Conservation (phyloP, 306 rosid genomes). For the Quercus robur region DNA sequence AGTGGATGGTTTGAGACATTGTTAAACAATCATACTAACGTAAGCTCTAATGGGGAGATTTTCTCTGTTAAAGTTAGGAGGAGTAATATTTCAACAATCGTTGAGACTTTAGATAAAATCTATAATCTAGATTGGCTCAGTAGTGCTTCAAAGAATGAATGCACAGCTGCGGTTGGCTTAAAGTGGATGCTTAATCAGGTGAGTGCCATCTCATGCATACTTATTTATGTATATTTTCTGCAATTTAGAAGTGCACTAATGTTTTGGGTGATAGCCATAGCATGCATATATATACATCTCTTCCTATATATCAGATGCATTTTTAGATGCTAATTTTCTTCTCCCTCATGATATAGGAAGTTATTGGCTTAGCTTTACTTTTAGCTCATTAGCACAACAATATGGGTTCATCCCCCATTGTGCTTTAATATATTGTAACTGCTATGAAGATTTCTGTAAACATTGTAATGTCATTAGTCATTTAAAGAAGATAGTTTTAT, state of each 20-base stretch:
- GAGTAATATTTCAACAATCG: conserved; percentile 75
- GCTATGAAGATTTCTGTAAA: too few species aligned
- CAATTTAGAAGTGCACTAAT: not conserved
- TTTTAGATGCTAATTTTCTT: conserved; percentile 13
- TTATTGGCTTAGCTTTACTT: not conserved
- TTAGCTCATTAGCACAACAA: not conserved
- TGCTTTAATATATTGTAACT: not conserved
- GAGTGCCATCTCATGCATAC: not conserved
- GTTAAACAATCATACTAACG: conserved; percentile 81
- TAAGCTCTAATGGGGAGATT: conserved; percentile 96
- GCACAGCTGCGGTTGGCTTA: conserved; percentile 96
- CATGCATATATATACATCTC: not conserved
- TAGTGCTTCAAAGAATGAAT: conserved; percentile 95
- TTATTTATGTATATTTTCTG: not conserved
- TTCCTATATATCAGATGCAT: not conserved
- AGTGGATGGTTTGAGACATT: conserved; percentile 99
- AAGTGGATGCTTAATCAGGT: conserved; percentile 99
- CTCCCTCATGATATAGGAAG: not conserved
- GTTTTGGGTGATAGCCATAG: not conserved
- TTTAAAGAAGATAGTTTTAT: not conserved
- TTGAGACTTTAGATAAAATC: conserved; percentile 77
- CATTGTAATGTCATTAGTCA: too few species aligned
- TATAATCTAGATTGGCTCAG: conserved; percentile 88
- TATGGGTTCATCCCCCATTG: not conserved
- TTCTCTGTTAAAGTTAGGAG: conserved; percentile 89